phyloP scores from a whole-genome alignment of 2,329 filamentous ascomycete species.

The Chrysoporthe deuterocubensis region DNA sequence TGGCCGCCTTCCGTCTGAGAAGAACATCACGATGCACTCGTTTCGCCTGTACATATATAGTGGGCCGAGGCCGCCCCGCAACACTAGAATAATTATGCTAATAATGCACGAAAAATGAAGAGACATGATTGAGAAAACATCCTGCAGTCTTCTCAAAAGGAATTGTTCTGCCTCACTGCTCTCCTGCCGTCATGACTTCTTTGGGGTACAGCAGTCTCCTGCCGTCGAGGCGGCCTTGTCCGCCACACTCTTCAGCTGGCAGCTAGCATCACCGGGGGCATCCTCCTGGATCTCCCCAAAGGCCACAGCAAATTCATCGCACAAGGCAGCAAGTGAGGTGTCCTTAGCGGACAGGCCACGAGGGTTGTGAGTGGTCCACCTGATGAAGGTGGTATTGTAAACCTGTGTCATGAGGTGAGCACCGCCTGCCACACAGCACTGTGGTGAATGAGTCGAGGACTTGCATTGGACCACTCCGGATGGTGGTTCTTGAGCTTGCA shows the following conservation, averaged over 20 bases:
- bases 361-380: conserved; percentile 75
- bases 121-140: conserved; percentile 9
- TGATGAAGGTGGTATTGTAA: conserved; percentile 71
- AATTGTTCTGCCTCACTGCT: too few relatives aligned
- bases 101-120: conserved; percentile 28
- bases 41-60: conserved; percentile 18
- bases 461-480: conserved; percentile 76
- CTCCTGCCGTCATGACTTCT: conserved; percentile 31
- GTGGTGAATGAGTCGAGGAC: conserved; percentile 26
- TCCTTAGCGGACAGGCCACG: conserved; percentile 68
- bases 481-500: conserved; percentile 73
- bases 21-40: conserved; percentile 1
- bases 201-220: conserved; percentile 60
- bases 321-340: conserved; percentile 63
- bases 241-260: conserved; percentile 48
- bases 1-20: neutral
- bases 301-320: conserved; percentile 61
- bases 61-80: conserved; percentile 12
- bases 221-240: conserved; percentile 50
- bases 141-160: neutral
- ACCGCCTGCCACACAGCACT: neutral
- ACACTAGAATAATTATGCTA: conserved; percentile 29
- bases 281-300: conserved; percentile 56
- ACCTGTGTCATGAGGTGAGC: conserved; percentile 47
- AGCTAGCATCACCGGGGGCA: conserved; percentile 32